Percentiles rank a stretch among this genome's conserved stretches.
These are phyloP conservation scores for Aspergillus terreus DNA, from an alignment of 2,329 filamentous ascomycete genomes.

Conservation along the genomic window DNA sequence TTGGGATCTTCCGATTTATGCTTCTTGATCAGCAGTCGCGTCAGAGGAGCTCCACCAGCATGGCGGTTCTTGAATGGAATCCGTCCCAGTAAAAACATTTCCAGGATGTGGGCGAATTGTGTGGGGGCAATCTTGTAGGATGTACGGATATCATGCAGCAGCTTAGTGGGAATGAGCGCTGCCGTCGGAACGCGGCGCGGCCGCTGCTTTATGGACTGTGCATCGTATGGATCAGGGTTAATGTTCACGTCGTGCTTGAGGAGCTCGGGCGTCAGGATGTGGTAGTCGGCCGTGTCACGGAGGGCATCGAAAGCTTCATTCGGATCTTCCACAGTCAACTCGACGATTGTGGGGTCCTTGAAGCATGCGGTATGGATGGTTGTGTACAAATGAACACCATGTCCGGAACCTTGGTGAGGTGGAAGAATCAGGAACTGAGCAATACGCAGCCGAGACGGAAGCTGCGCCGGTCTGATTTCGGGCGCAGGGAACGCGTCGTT, in stretches of 20 bases:
- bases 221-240: conserved; percentile 40
- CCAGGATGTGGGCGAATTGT: conserved; percentile 60
- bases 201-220: conserved; percentile 32
- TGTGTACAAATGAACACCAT: conserved; percentile 77
- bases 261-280: conserved; percentile 51
- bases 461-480: conserved; percentile 51
- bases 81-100: conserved; percentile 59
- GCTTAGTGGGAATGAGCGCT: conserved; percentile 50
- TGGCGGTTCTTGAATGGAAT: conserved; percentile 51
- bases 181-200: conserved; percentile 47
- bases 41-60: conserved; percentile 46
- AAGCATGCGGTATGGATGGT: conserved; percentile 70
- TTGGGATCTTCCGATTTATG: conserved; percentile 47
- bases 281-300: conserved; percentile 60
- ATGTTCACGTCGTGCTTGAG: conserved; percentile 47
- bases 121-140: conserved; percentile 57
- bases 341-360: conserved; percentile 64
- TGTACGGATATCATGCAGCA: conserved; percentile 48
- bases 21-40: conserved; percentile 49
- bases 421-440: conserved; percentile 92
- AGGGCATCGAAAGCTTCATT: conserved; percentile 67
- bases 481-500: conserved; percentile 43
- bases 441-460: conserved; percentile 76
- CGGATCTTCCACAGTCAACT: conserved; percentile 91
- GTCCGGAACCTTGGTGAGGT: conserved; percentile 75